Evolutionary conservation across 192 early-diverging fungal species (phyloP).

Genomic region (Oehlia diaphana): DNA sequence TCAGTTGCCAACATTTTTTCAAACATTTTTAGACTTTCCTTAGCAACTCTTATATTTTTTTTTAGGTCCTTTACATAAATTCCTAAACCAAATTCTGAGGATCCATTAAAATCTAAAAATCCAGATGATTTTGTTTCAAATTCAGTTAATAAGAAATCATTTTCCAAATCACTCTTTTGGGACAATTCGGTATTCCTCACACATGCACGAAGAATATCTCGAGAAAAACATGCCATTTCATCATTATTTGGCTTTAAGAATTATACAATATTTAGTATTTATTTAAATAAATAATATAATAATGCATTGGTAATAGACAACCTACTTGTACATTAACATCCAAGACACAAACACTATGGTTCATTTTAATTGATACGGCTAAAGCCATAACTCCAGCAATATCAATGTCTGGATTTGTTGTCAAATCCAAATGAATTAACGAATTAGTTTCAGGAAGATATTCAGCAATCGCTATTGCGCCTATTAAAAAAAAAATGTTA

Average conservation of each 20-base stretch:
- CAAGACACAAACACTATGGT: slow-evolving; percentile 68
- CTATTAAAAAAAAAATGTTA: slow-evolving; percentile 30
- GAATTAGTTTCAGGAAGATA: slow-evolving; percentile 71
- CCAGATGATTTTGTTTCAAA: slow-evolving; percentile 1
- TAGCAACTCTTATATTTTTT: slow-evolving; percentile 8
- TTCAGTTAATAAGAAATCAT: not conserved
- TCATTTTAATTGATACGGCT: slow-evolving; percentile 79
- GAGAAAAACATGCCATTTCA: slow-evolving; percentile 39
- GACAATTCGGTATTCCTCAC: slow-evolving; percentile 42
- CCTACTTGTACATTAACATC: slow-evolving; percentile 63
- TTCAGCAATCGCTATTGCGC: slow-evolving; percentile 79
- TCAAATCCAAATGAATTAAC: slow-evolving; percentile 73
- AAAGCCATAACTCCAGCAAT: slow-evolving; percentile 82
- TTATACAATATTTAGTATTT: not conserved
- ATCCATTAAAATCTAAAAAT: not conserved
- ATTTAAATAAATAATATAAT: not conserved
- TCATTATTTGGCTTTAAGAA: slow-evolving; percentile 34
- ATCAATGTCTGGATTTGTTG: slow-evolving; percentile 72
- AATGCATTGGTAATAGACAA: not conserved
- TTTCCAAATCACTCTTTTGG: not conserved
- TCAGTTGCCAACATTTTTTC: slow-evolving; percentile 10
- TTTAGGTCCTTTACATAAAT: not conserved
- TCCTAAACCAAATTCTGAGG: not conserved
- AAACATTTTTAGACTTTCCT: slow-evolving; percentile 14
- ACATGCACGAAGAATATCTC: slow-evolving; percentile 43